phyloP scores from a whole-genome alignment of 2,329 filamentous ascomycete genomes.

The Botryosphaeria dothidea region DNA sequence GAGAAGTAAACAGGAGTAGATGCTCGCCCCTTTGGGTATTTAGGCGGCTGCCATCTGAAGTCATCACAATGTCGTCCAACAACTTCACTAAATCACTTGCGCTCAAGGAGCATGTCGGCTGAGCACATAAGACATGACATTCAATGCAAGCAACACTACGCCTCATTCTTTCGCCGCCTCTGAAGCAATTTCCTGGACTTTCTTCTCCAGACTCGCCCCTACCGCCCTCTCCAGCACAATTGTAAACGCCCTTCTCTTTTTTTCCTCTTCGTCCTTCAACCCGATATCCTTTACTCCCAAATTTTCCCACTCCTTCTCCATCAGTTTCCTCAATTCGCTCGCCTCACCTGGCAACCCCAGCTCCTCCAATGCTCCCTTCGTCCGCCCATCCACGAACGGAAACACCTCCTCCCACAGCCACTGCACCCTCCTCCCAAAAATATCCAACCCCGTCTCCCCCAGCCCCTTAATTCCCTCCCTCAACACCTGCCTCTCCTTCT shows the following conservation, averaged over 20 bases:
- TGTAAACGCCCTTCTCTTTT: constrained; percentile 43
- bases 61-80: no score
- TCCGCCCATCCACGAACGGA: constrained; percentile 43
- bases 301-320: constrained; percentile 40
- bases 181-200: constrained; percentile 30
- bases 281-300: constrained; percentile 30
- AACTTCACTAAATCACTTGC: neutral
- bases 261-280: constrained; percentile 34
- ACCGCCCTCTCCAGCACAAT: constrained; percentile 40
- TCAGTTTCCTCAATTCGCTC: constrained; percentile 33
- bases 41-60: neutral
- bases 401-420: constrained; percentile 41
- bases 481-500: constrained; percentile 32
- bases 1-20: neutral
- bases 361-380: constrained; percentile 34
- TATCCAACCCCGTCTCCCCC: constrained; percentile 43
- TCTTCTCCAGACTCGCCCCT: constrained; percentile 41
- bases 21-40: neutral
- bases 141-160: neutral
- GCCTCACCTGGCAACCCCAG: constrained; percentile 39
- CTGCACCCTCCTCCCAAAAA: constrained; percentile 45
- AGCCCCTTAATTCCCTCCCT: constrained; percentile 43
- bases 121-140: neutral
- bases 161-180: constrained; percentile 23
- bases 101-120: neutral